Conservation (phyloP, 805 yeast genomes). For the Candida nitratophila region DNA sequence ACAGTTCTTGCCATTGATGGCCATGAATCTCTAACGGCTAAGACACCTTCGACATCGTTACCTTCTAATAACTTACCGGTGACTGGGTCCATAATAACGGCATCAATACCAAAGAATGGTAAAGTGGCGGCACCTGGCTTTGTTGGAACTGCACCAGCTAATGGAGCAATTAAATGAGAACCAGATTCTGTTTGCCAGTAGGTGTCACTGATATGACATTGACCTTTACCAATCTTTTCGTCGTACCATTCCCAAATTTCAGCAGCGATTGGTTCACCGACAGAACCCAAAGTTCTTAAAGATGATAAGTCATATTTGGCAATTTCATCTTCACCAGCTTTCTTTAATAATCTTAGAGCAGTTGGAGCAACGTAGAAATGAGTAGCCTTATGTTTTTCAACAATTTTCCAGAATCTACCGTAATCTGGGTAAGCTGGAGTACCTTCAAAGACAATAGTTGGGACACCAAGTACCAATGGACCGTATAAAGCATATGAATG, state of each 20-base stretch:
- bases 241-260: constrained; percentile 99
- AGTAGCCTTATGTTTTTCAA: constrained; percentile 84
- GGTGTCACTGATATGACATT: constrained; percentile 90
- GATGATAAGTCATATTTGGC: constrained; percentile 74
- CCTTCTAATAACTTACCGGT: constrained; percentile 78
- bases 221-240: constrained; percentile 81
- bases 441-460: constrained; percentile 92
- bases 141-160: constrained; percentile 91
- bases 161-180: constrained; percentile 87
- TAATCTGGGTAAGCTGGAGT: constrained; percentile 96
- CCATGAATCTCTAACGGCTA: constrained; percentile 88
- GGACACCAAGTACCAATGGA: constrained; percentile 81
- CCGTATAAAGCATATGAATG: constrained; percentile 95
- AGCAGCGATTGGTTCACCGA: constrained; percentile 97
- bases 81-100: constrained; percentile 89
- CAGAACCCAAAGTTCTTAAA: constrained; percentile 91
- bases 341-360: constrained; percentile 79
- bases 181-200: constrained; percentile 99
- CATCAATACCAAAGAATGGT: constrained; percentile 93
- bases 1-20: constrained; percentile 99
- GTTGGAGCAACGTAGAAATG: constrained; percentile 99
- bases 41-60: constrained; percentile 92
- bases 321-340: constrained; percentile 80
- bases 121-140: constrained; percentile 97
- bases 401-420: constrained; percentile 95